Evolutionary conservation across 2,329 filamentous ascomycete species (phyloP), one percentile per base, ranked within the genome.

Genomic region (Coccinonectria pachysandricola): DNA sequence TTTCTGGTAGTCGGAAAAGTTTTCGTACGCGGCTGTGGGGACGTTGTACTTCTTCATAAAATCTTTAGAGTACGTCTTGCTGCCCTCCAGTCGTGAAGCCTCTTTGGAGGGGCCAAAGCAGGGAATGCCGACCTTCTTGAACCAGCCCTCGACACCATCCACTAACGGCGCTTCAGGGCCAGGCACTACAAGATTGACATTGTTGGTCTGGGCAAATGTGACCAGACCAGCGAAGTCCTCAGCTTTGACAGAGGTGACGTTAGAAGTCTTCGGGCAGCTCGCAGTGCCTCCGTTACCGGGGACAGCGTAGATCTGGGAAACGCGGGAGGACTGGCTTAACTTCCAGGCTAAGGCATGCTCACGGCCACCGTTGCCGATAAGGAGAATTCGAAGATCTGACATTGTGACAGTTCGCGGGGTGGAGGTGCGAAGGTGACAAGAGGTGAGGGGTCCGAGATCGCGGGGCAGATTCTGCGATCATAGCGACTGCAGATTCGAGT

Each of bases 341-440:
- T 92, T 95, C 87, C 87, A 96, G 21, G 87, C 86, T 37, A 95
- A 71, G 23, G 87, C 84, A 59, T 96, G 86, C 61, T 98, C 91
- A 46, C 91, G 78, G 45, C 88, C 91, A 42, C 91, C 91, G 52
- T 88, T 93, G 48, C 91, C 88, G 40, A 96, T 76, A 37, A 96
- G 75, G 37, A 96, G 76, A 43, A 95, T 68, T 43, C 76, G 71
- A 37, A 85, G 65, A 30, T 50, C 44, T 15, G 50, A 40, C 49
- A 55, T 53, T 12, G 12, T 32, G 20, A 23, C 12, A 26, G 19
- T 21, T 24, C 14, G 22, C n/a, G 25, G 16, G 26, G 32, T 27
- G 23, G 34, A 31, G 22, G 24, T 24, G 23, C 21, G 17, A 26
- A 30, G 32, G 30, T 35, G 35, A 35, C 34, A 34, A 31, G 37